phyloP scores from a whole-genome alignment of 306 rosid genomes.

The Trifolium pratense region DNA sequence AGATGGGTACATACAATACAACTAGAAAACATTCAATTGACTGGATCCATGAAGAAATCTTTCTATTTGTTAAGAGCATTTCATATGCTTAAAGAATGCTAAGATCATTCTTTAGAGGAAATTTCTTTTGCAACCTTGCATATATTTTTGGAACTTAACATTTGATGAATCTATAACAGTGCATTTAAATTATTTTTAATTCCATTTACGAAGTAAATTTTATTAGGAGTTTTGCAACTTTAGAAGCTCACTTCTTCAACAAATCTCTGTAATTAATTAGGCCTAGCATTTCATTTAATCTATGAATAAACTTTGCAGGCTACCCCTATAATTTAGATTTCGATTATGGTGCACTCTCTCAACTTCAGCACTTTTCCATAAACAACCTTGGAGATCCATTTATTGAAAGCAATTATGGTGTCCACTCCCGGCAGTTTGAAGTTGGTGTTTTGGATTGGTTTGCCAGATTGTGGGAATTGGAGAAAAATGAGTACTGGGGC shows the following conservation, averaged over 20 bases:
- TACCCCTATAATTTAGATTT: conserved; percentile 94
- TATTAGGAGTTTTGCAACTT: conserved; percentile 22
- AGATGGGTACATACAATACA: conserved; percentile 7
- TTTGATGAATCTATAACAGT: background rate
- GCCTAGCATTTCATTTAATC: conserved; percentile 8
- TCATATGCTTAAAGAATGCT: background rate
- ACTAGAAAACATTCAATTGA: conserved; percentile 13
- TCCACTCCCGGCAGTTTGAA: conserved; percentile 91
- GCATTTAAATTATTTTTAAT: conserved; percentile 6
- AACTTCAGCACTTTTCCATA: conserved; percentile 93
- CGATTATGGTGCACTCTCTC: conserved; percentile 86
- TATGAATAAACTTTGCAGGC: conserved; percentile 49
- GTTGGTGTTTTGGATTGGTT: conserved; percentile 99
- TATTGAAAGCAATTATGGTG: conserved; percentile 94
- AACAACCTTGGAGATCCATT: conserved; percentile 98
- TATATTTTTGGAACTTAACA: conserved; percentile 26
- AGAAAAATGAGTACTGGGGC: conserved; percentile 96
- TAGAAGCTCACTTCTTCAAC: background rate
- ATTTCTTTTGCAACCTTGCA: conserved; percentile 7
- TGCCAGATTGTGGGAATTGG: conserved; percentile 93
- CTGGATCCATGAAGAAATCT: background rate
- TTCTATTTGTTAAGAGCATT: background rate
- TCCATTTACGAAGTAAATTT: conserved; percentile 9
- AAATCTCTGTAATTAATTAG: conserved; percentile 11
- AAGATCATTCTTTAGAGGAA: background rate